These are phyloP conservation scores for Bipolaris victoriae DNA, from an alignment of 2,329 filamentous ascomycete species.

Conservation along the genomic window DNA sequence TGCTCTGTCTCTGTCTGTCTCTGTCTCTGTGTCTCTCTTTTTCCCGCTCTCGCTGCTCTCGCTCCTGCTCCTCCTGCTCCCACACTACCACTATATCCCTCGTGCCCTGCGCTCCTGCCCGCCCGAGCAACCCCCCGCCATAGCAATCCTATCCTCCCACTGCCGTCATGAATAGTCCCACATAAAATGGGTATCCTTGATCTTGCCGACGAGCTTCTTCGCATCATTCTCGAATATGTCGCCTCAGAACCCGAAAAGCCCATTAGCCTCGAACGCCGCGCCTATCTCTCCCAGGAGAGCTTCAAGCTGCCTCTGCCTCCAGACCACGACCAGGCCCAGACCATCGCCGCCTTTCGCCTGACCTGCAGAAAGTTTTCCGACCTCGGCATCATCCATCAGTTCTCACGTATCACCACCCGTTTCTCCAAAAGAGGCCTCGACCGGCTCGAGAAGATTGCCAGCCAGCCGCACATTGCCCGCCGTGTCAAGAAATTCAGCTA, in stretches of 20 bases:
- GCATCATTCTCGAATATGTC: constrained; percentile 59
- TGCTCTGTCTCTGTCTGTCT: constrained; percentile 2
- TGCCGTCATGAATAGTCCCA: constrained; percentile 37
- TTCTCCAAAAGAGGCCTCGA: constrained; percentile 59
- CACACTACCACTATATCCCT: constrained; percentile 32
- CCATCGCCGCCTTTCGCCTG: constrained; percentile 56
- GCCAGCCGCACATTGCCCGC: constrained; percentile 56
- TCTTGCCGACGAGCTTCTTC: constrained; percentile 59
- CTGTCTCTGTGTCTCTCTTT: no score
- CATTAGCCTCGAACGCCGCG: constrained; percentile 57
- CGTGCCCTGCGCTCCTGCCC: constrained; percentile 22
- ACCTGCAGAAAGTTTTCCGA: constrained; percentile 48
- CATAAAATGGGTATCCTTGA: constrained; percentile 46
- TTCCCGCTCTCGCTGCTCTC: no score
- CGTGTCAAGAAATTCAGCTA: constrained; percentile 67
- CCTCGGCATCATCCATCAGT: constrained; percentile 59
- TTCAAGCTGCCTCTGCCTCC: constrained; percentile 54
- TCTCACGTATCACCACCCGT: constrained; percentile 58
- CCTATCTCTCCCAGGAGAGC: constrained; percentile 60
- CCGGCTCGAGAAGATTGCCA: constrained; percentile 57
- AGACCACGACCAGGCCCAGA: constrained; percentile 51
- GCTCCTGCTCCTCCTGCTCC: neutral
- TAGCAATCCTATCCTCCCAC: constrained; percentile 11
- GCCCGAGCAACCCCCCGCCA: constrained; percentile 12
- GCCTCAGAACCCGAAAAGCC: constrained; percentile 59